These are phyloP conservation scores for Aspergillus chevalieri DNA, from an alignment of 2,329 filamentous ascomycete genomes.

Conservation along the genomic window DNA sequence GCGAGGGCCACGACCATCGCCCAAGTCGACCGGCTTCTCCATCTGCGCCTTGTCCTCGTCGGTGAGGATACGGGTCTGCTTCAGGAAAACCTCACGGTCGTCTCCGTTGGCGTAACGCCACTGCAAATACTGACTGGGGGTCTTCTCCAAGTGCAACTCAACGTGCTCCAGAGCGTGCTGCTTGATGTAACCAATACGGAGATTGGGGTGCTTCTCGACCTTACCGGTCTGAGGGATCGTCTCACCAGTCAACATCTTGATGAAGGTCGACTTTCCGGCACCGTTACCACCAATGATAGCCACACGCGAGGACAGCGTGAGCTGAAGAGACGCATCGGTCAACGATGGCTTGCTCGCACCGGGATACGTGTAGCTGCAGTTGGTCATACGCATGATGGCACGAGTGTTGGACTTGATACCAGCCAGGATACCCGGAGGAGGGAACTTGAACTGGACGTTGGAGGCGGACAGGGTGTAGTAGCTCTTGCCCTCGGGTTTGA, in stretches of 20 bases:
- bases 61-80: conserved; percentile 88
- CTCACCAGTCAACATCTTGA: conserved; percentile 94
- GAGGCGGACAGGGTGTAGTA: conserved; percentile 94
- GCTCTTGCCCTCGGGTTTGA: conserved; percentile 89
- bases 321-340: conserved; percentile 74
- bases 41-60: conserved; percentile 82
- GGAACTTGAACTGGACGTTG: conserved; percentile 95
- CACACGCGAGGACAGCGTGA: conserved; percentile 83
- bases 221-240: conserved; percentile 73
- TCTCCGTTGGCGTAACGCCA: conserved; percentile 98
- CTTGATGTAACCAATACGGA: conserved; percentile 99
- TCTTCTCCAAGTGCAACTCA: conserved; percentile 99
- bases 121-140: conserved; percentile 95
- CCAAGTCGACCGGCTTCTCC: conserved; percentile 80
- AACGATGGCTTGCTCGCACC: conserved; percentile 81
- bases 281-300: conserved; percentile 97
- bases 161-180: conserved; percentile 98
- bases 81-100: conserved; percentile 93
- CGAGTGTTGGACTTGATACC: conserved; percentile 94
- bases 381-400: conserved; percentile 90
- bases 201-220: conserved; percentile 96
- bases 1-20: conserved; percentile 69
- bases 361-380: conserved; percentile 92
- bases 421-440: conserved; percentile 83
- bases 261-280: conserved; percentile 95